Percentiles rank a stretch among this genome's conserved stretches.
phyloP scores from a whole-genome alignment of 345 rosid species.

The Cardamine occulta region DNA sequence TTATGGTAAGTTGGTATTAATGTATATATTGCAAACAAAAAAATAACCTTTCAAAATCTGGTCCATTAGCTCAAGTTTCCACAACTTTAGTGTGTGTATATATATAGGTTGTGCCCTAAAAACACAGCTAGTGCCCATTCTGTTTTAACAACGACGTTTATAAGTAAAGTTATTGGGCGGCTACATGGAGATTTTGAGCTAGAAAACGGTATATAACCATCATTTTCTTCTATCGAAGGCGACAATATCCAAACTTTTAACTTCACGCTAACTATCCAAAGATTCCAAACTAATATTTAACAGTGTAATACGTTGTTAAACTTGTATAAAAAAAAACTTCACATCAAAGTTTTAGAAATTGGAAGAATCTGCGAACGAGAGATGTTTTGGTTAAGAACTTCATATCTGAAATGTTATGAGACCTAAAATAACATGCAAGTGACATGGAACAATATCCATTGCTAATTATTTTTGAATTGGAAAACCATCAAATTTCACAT shows the following conservation, averaged over 20 bases:
- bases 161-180: not conserved
- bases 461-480: too few relatives aligned
- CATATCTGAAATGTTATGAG: not conserved
- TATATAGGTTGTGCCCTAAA: slow-evolving; percentile 25
- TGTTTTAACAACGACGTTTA: slow-evolving; percentile 8
- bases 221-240: not conserved
- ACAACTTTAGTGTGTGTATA: slow-evolving; percentile 11
- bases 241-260: not conserved
- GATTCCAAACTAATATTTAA: not conserved
- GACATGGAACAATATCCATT: too few relatives aligned
- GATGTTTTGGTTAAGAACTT: not conserved
- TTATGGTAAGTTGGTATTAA: not conserved
- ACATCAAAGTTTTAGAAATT: too few relatives aligned
- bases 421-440: not conserved
- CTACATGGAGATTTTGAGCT: not conserved
- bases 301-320: not conserved
- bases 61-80: slow-evolving; percentile 17
- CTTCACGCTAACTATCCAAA: not conserved
- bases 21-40: not conserved
- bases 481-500: too few relatives aligned
- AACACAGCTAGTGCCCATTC: slow-evolving; percentile 23
- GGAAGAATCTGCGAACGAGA: not conserved
- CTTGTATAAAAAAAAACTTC: too few relatives aligned
- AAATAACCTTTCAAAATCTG: slow-evolving; percentile 11
- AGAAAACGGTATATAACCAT: not conserved